phyloP scores from a whole-genome alignment of 495 filamentous ascomycete genomes.

The Astrocystis sublimbata region DNA sequence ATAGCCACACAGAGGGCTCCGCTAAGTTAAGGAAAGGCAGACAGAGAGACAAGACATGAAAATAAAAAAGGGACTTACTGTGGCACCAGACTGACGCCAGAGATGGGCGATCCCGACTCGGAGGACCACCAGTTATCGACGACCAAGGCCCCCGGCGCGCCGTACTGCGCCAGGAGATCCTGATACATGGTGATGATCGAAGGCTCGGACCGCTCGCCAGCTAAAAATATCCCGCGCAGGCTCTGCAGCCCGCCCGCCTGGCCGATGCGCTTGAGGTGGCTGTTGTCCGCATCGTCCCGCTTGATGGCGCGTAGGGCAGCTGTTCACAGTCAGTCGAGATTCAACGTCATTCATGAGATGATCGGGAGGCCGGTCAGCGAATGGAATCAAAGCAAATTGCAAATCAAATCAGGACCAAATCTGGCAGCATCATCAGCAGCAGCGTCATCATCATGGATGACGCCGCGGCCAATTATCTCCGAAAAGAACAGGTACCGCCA shows the following conservation, averaged over 20 bases:
- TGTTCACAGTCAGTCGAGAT: too few relatives aligned
- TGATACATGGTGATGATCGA: constrained; percentile 81
- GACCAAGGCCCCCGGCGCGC: constrained; percentile 63
- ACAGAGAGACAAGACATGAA: too few relatives aligned
- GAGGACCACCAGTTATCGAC: constrained; percentile 98
- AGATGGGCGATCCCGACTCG: constrained; percentile 87
- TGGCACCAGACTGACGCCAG: constrained; percentile 70
- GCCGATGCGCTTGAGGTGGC: constrained; percentile 61
- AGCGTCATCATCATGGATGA: neutral
- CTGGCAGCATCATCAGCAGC: too few relatives aligned
- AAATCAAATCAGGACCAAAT: too few relatives aligned
- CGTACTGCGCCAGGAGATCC: constrained; percentile 64
- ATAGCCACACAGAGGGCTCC: too few relatives aligned
- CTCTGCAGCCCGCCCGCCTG: constrained; percentile 64
- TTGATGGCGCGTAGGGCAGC: constrained; percentile 80
- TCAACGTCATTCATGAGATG: too few relatives aligned
- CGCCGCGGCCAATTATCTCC: too few relatives aligned
- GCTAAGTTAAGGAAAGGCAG: too few relatives aligned
- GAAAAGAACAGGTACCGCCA: too few relatives aligned
- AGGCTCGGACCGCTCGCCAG: constrained; percentile 87
- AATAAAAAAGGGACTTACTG: constrained; percentile 21
- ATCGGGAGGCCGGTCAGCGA: too few relatives aligned
- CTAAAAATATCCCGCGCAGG: constrained; percentile 76
- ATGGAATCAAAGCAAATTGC: too few relatives aligned
- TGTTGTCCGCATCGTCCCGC: constrained; percentile 77